phyloP scores from a whole-genome alignment of 2,329 filamentous ascomycete genomes.

The Ophiostoma pallidulum region DNA sequence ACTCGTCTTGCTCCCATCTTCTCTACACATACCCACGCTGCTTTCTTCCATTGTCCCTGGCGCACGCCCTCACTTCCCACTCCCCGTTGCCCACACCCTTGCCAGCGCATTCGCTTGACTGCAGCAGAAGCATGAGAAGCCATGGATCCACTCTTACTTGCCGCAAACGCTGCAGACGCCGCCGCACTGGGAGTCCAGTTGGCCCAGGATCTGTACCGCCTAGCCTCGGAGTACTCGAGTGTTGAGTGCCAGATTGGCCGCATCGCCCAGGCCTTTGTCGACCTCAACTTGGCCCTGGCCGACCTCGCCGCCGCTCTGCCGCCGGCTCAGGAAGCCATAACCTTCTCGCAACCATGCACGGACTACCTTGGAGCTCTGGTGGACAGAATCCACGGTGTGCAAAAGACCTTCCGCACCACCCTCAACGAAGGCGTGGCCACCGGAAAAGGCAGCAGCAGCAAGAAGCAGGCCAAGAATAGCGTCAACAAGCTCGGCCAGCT shows the following conservation, averaged over 20 bases:
- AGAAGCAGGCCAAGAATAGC: constrained; percentile 5
- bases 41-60: no score
- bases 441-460: not conserved
- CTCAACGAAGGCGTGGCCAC: constrained; percentile 1
- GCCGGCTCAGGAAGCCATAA: not conserved
- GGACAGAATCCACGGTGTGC: constrained; percentile 11
- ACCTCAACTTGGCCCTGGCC: constrained; percentile 14
- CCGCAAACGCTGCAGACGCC: constrained; percentile 12
- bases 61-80: no score
- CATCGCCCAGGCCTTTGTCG: constrained; percentile 16
- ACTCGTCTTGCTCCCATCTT: no score
- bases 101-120: no score
- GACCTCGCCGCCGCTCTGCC: constrained; percentile 11
- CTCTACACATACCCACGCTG: no score
- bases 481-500: constrained; percentile 10
- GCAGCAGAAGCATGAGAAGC: constrained; percentile 10
- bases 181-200: constrained; percentile 14
- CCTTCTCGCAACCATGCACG: constrained; percentile 3
- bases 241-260: constrained; percentile 14
- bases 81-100: no score
- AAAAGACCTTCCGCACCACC: constrained; percentile 2
- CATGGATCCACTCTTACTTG: constrained; percentile 13
- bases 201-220: constrained; percentile 14
- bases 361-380: constrained; percentile 3
- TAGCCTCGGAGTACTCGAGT: constrained; percentile 11